Base-by-base conservation (phyloP, 2,329 filamentous ascomycete species). In the Geosmithia flava region DNA sequence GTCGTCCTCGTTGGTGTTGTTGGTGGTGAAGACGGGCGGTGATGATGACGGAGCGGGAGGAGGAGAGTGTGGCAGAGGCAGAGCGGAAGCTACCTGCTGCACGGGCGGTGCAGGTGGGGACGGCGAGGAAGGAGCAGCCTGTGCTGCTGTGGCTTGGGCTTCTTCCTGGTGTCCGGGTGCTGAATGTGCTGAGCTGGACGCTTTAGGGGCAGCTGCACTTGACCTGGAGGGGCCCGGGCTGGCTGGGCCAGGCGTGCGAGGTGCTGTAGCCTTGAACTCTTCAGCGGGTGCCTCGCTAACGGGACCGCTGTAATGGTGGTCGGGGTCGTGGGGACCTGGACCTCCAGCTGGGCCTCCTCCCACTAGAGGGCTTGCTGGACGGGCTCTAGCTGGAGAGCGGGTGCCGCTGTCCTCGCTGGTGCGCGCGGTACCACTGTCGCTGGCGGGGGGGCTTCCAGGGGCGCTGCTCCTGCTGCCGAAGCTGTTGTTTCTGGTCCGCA, bases 61-160 rank as follows among this genome's bases (percentile, higher is more conserved):
- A 37, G 33, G 61, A 63, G 67, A 68, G 58, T 64, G 60, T 63
- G 65, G 64, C 56, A 66, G 61, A 61, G 64, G 62, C 55, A 67
- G 63, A 55, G 56, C 56, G 53, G 62, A 58, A 64, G 64, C 64
- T 65, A 61, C 54, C 54, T 62, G 17, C 30, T 16, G 51, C 47
- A 37, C 23, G 39, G 42, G 42, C 20, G 42, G 30, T 30, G 51
- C 50, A 53, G 59, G 50, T 58, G 55, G 56, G 52, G 56, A 49
- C 48, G 56, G 45, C 54, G 53, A 48, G 20, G 48, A 37, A 49
- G 47, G n/a, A n/a, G n/a, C n/a, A n/a, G n/a, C n/a, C n/a, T n/a
- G 23, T 27, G 23, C 23, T 27, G 23, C 23, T 27, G 23, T 27
- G 23, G 23, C 23, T 27, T 27, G 4, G 4, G 8, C 23, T 8